These are phyloP conservation scores for Mycena filopes DNA, from an alignment of 768 basidiomycete species.

Conservation along the genomic window DNA sequence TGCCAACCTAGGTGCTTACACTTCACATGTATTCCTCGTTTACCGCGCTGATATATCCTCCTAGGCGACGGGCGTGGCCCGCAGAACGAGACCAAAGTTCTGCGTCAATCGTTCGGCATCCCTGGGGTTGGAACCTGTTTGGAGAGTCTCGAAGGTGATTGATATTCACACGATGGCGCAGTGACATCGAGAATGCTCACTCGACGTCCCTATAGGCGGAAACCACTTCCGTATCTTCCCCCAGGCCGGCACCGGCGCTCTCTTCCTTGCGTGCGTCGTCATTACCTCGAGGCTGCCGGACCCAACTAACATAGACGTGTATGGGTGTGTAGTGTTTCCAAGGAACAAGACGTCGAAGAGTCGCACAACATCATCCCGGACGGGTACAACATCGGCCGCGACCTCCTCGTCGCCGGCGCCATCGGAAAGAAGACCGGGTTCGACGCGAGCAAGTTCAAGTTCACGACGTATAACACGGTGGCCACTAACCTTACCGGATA, in stretches of 20 bases:
- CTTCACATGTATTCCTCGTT: no score
- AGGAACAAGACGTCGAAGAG: conserved; percentile 50
- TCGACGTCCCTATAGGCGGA: background rate
- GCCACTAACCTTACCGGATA: conserved; percentile 52
- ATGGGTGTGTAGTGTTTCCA: conserved; percentile 47
- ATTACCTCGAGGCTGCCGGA: no score
- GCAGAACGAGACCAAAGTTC: no score
- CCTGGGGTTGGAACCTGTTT: conserved; percentile 53
- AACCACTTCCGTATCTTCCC: conserved; percentile 41
- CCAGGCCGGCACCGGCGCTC: conserved; percentile 54
- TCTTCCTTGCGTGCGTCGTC: conserved; percentile 59
- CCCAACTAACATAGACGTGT: background rate
- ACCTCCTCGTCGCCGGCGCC: conserved; percentile 49
- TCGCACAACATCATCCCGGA: conserved; percentile 53
- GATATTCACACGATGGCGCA: no score
- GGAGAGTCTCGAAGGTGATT: conserved; percentile 56
- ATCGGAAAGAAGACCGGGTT: conserved; percentile 42
- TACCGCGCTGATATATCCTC: no score
- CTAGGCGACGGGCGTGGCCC: no score
- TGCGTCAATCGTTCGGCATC: conserved; percentile 55
- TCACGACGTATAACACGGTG: conserved; percentile 45
- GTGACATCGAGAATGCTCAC: no score
- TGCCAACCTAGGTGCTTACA: conserved; percentile 61
- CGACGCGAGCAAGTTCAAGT: conserved; percentile 36
- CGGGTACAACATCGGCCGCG: conserved; percentile 59